A percentile compares a stretch with the other conserved stretches of the same genome.
Conservation (phyloP, 257 asterid genomes). For the Jacaranda copaia region DNA sequence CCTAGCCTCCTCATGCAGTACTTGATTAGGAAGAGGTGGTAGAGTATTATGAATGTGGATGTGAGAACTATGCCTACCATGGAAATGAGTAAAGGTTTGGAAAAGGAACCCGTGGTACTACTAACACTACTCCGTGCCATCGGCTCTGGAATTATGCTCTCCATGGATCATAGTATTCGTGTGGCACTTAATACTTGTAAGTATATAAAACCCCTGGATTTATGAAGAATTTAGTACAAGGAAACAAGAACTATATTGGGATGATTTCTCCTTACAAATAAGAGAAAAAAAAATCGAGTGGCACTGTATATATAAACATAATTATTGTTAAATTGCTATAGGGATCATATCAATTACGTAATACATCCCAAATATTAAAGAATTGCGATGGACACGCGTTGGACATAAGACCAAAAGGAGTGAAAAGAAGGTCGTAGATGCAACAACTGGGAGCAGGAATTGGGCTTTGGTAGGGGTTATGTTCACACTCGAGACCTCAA, state of each 20-base stretch:
- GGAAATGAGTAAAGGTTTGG: conserved; percentile 51
- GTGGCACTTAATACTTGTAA: neutral
- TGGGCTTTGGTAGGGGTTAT: conserved; percentile 16
- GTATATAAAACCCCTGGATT: neutral
- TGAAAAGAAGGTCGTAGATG: conserved; percentile 29
- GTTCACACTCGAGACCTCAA: neutral
- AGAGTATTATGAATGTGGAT: conserved; percentile 42
- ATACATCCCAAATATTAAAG: neutral
- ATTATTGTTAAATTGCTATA: neutral
- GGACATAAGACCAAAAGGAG: neutral
- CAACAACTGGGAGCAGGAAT: conserved; percentile 47
- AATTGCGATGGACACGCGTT: conserved; percentile 29
- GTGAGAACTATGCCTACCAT: conserved; percentile 52
- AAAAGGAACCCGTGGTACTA: conserved; percentile 10
- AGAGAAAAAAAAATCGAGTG: neutral
- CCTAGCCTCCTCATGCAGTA: conserved; percentile 46
- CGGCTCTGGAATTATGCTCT: conserved; percentile 44
- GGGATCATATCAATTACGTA: neutral
- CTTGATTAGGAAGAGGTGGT: conserved; percentile 56
- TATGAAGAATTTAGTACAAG: neutral
- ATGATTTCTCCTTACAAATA: neutral
- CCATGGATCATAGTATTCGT: conserved; percentile 53
- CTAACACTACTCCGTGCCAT: neutral
- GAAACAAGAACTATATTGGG: neutral
- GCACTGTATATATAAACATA: neutral